These are phyloP conservation scores for Cornus kousa DNA, from an alignment of 148 eudicot species.

Conservation along the genomic window DNA sequence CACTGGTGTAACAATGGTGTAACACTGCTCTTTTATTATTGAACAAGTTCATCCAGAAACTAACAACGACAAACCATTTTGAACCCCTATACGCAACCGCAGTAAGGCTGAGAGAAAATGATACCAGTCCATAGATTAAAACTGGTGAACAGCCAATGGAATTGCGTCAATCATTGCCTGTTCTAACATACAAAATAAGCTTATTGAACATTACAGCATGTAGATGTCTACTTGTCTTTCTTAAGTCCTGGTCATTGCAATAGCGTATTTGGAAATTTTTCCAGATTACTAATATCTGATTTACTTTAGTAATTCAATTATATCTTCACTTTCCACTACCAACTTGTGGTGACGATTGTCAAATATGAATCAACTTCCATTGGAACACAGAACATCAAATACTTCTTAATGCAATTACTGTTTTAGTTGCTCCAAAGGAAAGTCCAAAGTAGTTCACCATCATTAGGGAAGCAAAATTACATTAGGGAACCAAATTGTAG, in stretches of 20 bases:
- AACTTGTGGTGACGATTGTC: not conserved
- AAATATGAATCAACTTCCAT: not conserved
- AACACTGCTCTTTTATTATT: not conserved
- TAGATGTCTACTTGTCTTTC: too few relatives aligned
- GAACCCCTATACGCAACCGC: not conserved
- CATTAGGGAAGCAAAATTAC: too few relatives aligned
- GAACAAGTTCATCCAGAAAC: not conserved
- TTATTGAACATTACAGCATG: not conserved
- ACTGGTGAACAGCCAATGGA: not conserved
- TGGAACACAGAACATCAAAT: too few relatives aligned
- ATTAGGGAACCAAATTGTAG: not conserved
- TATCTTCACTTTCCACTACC: not conserved
- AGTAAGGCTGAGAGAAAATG: not conserved
- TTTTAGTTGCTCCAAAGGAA: not conserved
- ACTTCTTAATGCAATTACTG: not conserved
- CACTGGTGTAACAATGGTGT: too few relatives aligned
- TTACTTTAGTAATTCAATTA: not conserved
- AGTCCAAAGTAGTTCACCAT: not conserved
- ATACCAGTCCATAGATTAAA: not conserved
- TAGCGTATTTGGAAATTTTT: too few relatives aligned
- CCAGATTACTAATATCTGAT: not conserved
- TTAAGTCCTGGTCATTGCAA: too few relatives aligned
- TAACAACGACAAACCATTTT: not conserved
- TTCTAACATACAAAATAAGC: not conserved
- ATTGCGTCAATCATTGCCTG: not conserved